A percentile compares a stretch with the other conserved stretches of the same genome.
Evolutionary conservation across 257 asterid genomes (phyloP).

Genomic region (Solanum arcanum): DNA sequence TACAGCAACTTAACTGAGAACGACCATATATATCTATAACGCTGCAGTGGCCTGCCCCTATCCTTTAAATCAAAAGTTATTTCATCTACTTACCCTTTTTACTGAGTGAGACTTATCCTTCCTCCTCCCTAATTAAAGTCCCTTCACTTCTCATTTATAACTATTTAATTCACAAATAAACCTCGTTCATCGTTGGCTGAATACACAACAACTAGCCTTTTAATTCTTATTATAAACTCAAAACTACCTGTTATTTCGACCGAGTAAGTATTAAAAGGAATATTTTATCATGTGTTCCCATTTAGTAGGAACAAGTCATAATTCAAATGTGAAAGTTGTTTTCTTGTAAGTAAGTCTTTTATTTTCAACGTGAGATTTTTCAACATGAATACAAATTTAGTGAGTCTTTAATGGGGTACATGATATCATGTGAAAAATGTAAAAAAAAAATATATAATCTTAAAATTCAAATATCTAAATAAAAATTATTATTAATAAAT

Average conservation of each 20-base stretch:
- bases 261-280: neutral
- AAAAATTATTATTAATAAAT: neutral
- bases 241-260: neutral
- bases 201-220: neutral
- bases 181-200: neutral
- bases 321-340: too few species aligned
- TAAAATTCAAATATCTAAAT: neutral
- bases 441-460: too few species aligned
- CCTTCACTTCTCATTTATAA: neutral
- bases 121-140: slow-evolving; percentile 9
- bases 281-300: neutral
- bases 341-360: too few species aligned
- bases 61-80: slow-evolving; percentile 12
- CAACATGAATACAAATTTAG: too few species aligned
- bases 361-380: too few species aligned
- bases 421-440: too few species aligned
- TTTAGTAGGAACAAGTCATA: neutral
- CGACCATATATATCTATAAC: slow-evolving; percentile 11
- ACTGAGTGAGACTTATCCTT: slow-evolving; percentile 7
- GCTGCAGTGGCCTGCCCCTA: slow-evolving; percentile 12
- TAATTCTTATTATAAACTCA: neutral
- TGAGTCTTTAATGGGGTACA: too few species aligned
- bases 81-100: slow-evolving; percentile 16
- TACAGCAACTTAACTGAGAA: slow-evolving; percentile 19
- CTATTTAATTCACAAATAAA: neutral